phyloP scores from a whole-genome alignment of 2,329 filamentous ascomycete species.

The Trichoderma pleuroti region DNA sequence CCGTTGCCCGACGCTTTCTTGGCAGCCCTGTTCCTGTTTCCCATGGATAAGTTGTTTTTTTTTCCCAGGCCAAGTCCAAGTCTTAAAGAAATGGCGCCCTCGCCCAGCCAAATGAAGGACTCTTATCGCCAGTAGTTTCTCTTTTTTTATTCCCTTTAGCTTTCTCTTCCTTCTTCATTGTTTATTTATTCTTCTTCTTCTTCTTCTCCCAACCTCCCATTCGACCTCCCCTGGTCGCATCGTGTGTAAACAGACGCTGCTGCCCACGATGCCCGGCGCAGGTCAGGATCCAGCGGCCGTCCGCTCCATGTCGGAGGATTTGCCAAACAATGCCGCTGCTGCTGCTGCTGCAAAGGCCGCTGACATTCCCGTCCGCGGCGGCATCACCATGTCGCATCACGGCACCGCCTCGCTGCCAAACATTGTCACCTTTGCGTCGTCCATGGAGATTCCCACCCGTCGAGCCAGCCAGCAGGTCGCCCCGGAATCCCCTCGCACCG shows the following conservation, averaged over 20 bases:
- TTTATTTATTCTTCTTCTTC: neutral
- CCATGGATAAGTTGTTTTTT: neutral
- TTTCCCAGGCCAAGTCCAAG: neutral
- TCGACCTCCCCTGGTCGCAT: neutral
- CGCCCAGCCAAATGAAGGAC: neutral
- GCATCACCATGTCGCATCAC: neutral
- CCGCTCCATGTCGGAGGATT: neutral
- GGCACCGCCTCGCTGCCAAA: neutral
- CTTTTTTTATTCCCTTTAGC: neutral
- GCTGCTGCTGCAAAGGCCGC: neutral
- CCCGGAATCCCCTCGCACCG: constrained; percentile 10
- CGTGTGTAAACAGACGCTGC: neutral
- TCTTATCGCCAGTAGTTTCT: neutral
- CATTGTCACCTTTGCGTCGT: neutral
- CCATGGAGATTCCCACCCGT: neutral
- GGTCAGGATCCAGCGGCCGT: neutral
- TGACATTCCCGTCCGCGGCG: neutral
- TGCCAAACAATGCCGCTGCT: neutral
- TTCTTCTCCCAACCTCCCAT: neutral
- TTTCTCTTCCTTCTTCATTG: neutral
- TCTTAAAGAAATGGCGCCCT: constrained; percentile 2
- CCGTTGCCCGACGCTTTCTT: constrained; percentile 2
- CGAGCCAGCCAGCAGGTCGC: neutral
- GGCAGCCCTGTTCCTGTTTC: neutral
- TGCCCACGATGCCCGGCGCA: constrained; percentile 5